Conservation (phyloP, 805 yeast genomes). For the Saccharomyces paradoxus region DNA sequence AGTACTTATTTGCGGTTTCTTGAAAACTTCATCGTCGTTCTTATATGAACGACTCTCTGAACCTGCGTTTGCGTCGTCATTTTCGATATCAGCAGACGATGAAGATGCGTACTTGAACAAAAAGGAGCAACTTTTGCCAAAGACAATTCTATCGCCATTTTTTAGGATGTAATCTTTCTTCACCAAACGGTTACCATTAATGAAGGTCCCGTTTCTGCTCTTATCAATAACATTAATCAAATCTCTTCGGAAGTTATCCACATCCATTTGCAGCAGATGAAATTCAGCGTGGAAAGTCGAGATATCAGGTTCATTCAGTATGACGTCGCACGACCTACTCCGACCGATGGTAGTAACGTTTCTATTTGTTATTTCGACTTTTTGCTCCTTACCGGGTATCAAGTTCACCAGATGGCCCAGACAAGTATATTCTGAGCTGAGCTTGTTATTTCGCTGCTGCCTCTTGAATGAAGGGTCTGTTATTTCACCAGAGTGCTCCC, state of each 20-base stretch:
- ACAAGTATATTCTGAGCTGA: neutral
- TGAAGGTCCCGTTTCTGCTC: constrained; percentile 55
- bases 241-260: constrained; percentile 30
- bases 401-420: constrained; percentile 23
- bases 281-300: constrained; percentile 60
- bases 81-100: constrained; percentile 4
- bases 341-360: constrained; percentile 40
- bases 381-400: constrained; percentile 30
- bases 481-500: constrained; percentile 12
- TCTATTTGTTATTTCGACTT: constrained; percentile 27
- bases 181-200: constrained; percentile 47
- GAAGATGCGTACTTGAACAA: constrained; percentile 37
- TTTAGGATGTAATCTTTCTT: constrained; percentile 43
- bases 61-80: neutral
- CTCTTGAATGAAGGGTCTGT: constrained; percentile 8
- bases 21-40: constrained; percentile 15
- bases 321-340: constrained; percentile 51
- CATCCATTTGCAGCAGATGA: constrained; percentile 33
- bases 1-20: constrained; percentile 21
- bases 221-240: constrained; percentile 45
- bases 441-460: constrained; percentile 10
- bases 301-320: constrained; percentile 48
- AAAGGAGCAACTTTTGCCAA: constrained; percentile 48
- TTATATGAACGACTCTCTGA: neutral
- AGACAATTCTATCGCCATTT: constrained; percentile 55